Evolutionary conservation across 192 early-diverging fungal species (phyloP).

Genomic region (Mortierella antarctica): DNA sequence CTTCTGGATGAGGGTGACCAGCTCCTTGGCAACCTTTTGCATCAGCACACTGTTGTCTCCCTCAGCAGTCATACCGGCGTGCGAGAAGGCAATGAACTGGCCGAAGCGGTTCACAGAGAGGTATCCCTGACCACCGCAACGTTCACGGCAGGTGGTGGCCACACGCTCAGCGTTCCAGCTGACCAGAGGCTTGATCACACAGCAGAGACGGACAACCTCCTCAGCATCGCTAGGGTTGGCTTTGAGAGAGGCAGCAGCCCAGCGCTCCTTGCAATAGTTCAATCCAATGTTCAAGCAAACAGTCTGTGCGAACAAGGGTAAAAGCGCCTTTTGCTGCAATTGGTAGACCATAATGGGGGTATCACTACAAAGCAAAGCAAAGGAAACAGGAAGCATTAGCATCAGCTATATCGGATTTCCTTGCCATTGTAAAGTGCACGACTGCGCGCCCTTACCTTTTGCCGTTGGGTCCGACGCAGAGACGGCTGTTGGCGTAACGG

Average conservation of each 20-base stretch:
- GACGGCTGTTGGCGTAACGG: constrained; percentile 75
- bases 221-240: constrained; percentile 45
- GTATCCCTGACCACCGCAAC: constrained; percentile 83
- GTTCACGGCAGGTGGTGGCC: constrained; percentile 75
- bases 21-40: constrained; percentile 83
- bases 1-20: constrained; percentile 65
- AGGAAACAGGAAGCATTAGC: no score
- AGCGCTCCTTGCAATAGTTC: constrained; percentile 75
- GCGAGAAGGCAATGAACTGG: constrained; percentile 74
- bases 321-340: constrained; percentile 76
- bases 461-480: constrained; percentile 80
- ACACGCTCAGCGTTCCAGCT: constrained; percentile 77
- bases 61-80: constrained; percentile 85
- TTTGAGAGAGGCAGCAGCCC: constrained; percentile 49
- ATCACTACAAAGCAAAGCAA: constrained; percentile 47
- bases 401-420: no score
- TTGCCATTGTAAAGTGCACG: not conserved
- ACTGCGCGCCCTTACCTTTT: constrained; percentile 56
- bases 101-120: constrained; percentile 73
- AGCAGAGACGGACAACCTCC: constrained; percentile 77
- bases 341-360: constrained; percentile 79
- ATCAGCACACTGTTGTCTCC: constrained; percentile 83
- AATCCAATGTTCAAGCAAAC: constrained; percentile 75
- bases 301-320: constrained; percentile 71
- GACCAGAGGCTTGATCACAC: constrained; percentile 79